phyloP scores from a whole-genome alignment of 352 stramenopile species.

The Phytophthora europaea region DNA sequence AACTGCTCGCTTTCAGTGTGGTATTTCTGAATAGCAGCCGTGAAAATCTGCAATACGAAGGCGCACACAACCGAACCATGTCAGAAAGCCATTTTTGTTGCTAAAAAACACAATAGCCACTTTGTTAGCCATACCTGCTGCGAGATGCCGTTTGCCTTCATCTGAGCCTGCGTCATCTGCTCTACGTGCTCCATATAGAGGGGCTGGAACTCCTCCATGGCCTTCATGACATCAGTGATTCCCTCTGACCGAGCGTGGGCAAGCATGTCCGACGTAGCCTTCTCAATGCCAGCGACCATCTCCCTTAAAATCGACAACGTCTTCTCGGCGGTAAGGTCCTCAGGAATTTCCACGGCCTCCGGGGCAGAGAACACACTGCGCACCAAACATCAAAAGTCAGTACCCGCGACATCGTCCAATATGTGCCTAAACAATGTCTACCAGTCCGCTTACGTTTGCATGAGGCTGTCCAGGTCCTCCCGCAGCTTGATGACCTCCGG shows the following conservation, averaged over 20 bases:
- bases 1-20: slow-evolving; percentile 71
- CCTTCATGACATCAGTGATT: slow-evolving; percentile 73
- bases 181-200: slow-evolving; percentile 84
- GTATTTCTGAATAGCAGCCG: slow-evolving; percentile 75
- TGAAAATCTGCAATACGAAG: slow-evolving; percentile 57
- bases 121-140: slow-evolving; percentile 51
- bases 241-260: slow-evolving; percentile 71
- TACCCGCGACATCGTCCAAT: slow-evolving; percentile 2
- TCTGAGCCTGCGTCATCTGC: slow-evolving; percentile 70
- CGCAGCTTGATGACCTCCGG: slow-evolving; percentile 69
- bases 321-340: slow-evolving; percentile 75
- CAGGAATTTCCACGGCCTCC: slow-evolving; percentile 66
- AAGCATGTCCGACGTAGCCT: slow-evolving; percentile 84
- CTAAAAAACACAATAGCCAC: neutral
- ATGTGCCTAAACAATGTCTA: neutral
- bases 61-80: neutral
- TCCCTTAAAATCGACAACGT: slow-evolving; percentile 71
- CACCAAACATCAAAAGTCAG: slow-evolving; percentile 11
- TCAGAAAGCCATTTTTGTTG: neutral
- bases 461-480: slow-evolving; percentile 73
- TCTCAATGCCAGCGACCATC: slow-evolving; percentile 81
- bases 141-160: slow-evolving; percentile 73
- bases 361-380: slow-evolving; percentile 68
- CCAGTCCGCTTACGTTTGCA: slow-evolving; percentile 56
- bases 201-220: slow-evolving; percentile 84